These are phyloP conservation scores for Sarocladiaceae sp. DNA, from an alignment of 2,329 filamentous ascomycete species.

Conservation along the genomic window DNA sequence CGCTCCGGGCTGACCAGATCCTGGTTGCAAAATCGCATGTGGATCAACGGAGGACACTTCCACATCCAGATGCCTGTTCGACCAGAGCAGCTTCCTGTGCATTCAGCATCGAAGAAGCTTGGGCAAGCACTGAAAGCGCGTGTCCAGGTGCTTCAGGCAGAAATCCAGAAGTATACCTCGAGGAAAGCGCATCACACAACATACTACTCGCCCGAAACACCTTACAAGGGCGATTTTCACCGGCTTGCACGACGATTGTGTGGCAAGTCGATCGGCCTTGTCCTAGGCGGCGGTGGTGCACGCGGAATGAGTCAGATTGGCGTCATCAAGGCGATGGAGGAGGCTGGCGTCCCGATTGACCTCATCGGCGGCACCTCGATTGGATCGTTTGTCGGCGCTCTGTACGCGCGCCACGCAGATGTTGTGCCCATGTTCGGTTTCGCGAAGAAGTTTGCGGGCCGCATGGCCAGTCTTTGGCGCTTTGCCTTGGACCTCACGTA, in stretches of 20 bases:
- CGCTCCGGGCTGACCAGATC: constrained; percentile 77
- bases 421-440: constrained; percentile 95
- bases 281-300: constrained; percentile 90
- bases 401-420: constrained; percentile 95
- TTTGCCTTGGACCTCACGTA: constrained; percentile 96
- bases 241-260: constrained; percentile 84
- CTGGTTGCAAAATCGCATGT: constrained; percentile 89
- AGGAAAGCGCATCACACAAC: constrained; percentile 82
- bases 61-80: constrained; percentile 95
- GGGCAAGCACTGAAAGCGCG: constrained; percentile 85
- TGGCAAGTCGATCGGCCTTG: constrained; percentile 90
- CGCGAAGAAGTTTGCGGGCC: constrained; percentile 93
- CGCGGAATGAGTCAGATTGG: constrained; percentile 90
- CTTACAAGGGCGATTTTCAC: constrained; percentile 96
- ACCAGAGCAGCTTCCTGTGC: constrained; percentile 69
- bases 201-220: constrained; percentile 85
- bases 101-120: constrained; percentile 71
- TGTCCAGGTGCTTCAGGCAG: constrained; percentile 91
- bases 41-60: constrained; percentile 97
- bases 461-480: constrained; percentile 99
- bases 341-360: constrained; percentile 93
- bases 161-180: constrained; percentile 97
- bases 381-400: constrained; percentile 87
- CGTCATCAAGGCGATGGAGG: constrained; percentile 90
- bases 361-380: constrained; percentile 95